Evolutionary conservation across 306 rosid species (phyloP).

Genomic region (Rubus parviflorus): DNA sequence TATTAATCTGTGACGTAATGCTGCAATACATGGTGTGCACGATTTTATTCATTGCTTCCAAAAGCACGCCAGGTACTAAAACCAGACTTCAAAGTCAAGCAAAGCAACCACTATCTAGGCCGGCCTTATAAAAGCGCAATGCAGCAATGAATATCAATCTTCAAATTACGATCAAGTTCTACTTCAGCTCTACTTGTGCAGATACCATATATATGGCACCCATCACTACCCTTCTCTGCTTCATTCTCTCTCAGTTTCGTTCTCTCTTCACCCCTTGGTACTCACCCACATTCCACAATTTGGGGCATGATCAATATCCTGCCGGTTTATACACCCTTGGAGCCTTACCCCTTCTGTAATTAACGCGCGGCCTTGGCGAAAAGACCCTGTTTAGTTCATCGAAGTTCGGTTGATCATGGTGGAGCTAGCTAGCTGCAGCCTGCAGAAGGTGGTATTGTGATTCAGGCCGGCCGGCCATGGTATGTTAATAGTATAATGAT

Average conservation of each 20-base stretch:
- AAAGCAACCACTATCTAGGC: constrained; percentile 21
- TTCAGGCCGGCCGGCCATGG: background rate
- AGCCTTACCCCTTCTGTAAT: background rate
- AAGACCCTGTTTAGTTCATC: background rate
- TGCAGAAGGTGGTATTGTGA: background rate
- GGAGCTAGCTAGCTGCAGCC: background rate
- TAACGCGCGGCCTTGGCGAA: background rate
- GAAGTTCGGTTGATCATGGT: background rate
- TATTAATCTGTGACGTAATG: background rate
- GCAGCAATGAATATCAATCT: background rate
- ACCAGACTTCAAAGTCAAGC: constrained; percentile 17
- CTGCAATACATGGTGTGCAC: constrained; percentile 10
- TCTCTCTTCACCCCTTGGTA: constrained; percentile 1
- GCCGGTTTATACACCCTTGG: constrained; percentile 5
- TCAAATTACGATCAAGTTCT: background rate
- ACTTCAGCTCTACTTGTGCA: background rate
- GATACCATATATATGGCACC: constrained; percentile 31
- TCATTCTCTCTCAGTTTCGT: constrained; percentile 9
- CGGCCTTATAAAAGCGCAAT: background rate
- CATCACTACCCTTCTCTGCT: constrained; percentile 25
- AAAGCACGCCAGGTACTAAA: background rate
- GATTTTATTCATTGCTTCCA: background rate
- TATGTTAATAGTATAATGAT: background rate
- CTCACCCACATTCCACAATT: constrained; percentile 5
- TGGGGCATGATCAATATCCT: constrained; percentile 2